These are phyloP conservation scores for Coleophoma cylindrospora DNA, from an alignment of 2,329 filamentous ascomycete species.

Conservation along the genomic window DNA sequence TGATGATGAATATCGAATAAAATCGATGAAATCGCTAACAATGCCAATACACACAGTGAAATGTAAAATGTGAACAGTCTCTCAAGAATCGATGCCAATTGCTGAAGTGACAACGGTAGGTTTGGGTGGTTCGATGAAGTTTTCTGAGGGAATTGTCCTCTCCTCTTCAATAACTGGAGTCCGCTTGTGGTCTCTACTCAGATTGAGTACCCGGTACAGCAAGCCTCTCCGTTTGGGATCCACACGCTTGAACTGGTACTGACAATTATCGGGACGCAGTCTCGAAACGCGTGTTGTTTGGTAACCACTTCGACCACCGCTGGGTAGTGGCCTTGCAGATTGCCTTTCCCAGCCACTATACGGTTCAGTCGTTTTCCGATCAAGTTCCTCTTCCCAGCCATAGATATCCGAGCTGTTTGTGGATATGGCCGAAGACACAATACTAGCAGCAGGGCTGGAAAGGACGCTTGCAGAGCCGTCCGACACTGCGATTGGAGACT, in stretches of 20 bases:
- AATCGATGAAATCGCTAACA: background rate
- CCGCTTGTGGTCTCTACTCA: conserved; percentile 7
- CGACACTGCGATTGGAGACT: conserved; percentile 26
- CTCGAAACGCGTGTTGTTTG: conserved; percentile 11
- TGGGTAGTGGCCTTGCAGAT: conserved; percentile 11
- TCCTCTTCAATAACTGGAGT: background rate
- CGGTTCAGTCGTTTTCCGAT: conserved; percentile 24
- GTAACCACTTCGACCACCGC: conserved; percentile 9
- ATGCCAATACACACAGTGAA: background rate
- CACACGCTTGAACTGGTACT: conserved; percentile 8
- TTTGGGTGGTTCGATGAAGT: background rate
- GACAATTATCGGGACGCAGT: background rate
- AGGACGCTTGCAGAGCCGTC: conserved; percentile 22
- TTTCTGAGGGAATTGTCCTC: background rate
- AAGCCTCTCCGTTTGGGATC: conserved; percentile 20
- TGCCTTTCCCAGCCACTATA: conserved; percentile 15
- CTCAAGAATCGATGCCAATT: background rate
- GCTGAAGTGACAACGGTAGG: background rate
- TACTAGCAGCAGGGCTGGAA: conserved; percentile 27
- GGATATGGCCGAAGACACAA: conserved; percentile 24
- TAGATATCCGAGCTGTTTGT: conserved; percentile 38
- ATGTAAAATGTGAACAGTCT: background rate
- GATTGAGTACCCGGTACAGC: conserved; percentile 21
- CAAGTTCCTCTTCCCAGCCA: conserved; percentile 48
- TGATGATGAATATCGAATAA: background rate